phyloP scores from a whole-genome alignment of 192 early-diverging fungal genomes.

The Powellomyces hirtus region DNA sequence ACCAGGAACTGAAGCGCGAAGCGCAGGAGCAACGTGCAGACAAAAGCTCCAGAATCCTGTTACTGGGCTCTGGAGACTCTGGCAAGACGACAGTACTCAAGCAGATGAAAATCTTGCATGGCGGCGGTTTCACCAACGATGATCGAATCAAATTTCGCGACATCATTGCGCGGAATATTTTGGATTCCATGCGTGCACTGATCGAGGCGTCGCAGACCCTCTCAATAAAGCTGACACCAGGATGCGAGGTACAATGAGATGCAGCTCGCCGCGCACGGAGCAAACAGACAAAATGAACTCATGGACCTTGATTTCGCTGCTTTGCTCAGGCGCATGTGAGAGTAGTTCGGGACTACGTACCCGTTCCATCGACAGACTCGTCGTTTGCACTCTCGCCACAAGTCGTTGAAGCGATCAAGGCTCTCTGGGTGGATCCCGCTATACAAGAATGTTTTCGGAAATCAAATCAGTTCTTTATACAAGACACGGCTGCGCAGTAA shows the following conservation, averaged over 20 bases:
- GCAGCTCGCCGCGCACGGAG: no score
- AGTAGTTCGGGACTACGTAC: background rate
- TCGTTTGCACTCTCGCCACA: background rate
- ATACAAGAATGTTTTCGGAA: slow-evolving; percentile 22
- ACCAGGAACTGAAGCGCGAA: slow-evolving; percentile 29
- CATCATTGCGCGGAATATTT: slow-evolving; percentile 33
- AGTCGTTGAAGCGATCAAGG: slow-evolving; percentile 26
- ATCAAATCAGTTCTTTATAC: slow-evolving; percentile 40
- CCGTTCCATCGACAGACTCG: background rate
- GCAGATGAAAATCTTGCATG: slow-evolving; percentile 48
- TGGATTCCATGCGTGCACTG: slow-evolving; percentile 31
- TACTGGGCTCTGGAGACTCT: slow-evolving; percentile 47
- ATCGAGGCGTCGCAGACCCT: slow-evolving; percentile 20
- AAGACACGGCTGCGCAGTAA: slow-evolving; percentile 33
- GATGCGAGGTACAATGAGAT: no score
- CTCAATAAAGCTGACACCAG: slow-evolving; percentile 10
- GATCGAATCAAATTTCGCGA: slow-evolving; percentile 24
- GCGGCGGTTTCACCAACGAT: slow-evolving; percentile 34
- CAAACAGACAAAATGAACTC: no score
- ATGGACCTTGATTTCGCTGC: no score
- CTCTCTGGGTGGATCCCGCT: slow-evolving; percentile 33
- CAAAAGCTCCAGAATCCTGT: slow-evolving; percentile 37
- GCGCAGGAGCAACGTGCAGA: background rate
- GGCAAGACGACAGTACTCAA: slow-evolving; percentile 54
- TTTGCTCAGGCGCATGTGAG: background rate